Percentiles rank a stretch among this genome's conserved stretches.
phyloP scores from a whole-genome alignment of 495 filamentous ascomycete species.

The Cryomyces minteri region DNA sequence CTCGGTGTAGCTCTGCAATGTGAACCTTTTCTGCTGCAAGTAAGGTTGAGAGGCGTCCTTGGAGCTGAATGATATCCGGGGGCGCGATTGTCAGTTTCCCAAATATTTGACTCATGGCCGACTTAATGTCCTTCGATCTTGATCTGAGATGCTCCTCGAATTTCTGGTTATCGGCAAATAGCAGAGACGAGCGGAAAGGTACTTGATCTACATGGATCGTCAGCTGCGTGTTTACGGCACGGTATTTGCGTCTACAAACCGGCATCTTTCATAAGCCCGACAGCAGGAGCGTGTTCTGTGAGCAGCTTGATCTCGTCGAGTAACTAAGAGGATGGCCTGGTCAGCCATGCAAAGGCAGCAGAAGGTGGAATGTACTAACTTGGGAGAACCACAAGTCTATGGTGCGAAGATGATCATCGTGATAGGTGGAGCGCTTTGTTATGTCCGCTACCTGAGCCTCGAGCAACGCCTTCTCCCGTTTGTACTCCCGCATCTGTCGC shows the following conservation, averaged over 20 bases:
- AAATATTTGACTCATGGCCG: constrained; percentile 37
- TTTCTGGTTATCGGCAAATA: constrained; percentile 44
- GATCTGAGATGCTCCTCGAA: constrained; percentile 61
- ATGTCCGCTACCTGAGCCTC: constrained; percentile 61
- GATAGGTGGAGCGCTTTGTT: constrained; percentile 51
- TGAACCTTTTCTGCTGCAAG: constrained; percentile 69
- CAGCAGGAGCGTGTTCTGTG: constrained; percentile 15
- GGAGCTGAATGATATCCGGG: constrained; percentile 51
- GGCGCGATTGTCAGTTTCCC: constrained; percentile 23
- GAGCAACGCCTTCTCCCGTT: constrained; percentile 63
- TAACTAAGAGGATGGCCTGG: constrained; percentile 30
- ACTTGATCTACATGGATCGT: constrained; percentile 9
- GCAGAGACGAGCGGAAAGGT: constrained; percentile 34
- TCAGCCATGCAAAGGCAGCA: not conserved
- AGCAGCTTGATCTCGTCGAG: constrained; percentile 71
- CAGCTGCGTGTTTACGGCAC: constrained; percentile 6
- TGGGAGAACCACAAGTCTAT: constrained; percentile 86
- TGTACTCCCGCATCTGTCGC: constrained; percentile 94
- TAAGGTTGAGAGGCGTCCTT: constrained; percentile 50
- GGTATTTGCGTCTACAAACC: too few species aligned
- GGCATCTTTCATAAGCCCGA: too few species aligned
- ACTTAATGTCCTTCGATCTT: constrained; percentile 41
- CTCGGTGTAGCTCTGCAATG: constrained; percentile 53
- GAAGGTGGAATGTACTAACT: constrained; percentile 29
- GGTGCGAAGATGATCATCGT: constrained; percentile 80